phyloP scores from a whole-genome alignment of 257 asterid genomes.

The Solanum peruvianum region DNA sequence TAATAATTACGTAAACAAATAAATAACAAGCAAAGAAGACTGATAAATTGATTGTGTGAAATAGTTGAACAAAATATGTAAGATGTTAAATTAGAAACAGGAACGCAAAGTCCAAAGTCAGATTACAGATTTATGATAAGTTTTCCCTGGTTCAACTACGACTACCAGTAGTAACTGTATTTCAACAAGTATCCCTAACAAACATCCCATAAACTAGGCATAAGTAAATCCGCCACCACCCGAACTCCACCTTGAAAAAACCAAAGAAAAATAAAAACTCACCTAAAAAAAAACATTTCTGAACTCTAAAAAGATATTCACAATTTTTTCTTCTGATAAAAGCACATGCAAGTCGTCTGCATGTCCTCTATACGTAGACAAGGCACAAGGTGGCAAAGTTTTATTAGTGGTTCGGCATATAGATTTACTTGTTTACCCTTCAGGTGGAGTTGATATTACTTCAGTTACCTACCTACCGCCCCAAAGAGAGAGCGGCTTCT shows the following conservation, averaged over 20 bases:
- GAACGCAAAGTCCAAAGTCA: background rate
- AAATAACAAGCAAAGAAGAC: background rate
- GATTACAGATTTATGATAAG: background rate
- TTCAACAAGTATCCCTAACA: background rate
- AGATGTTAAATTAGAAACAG: background rate
- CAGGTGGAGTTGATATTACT: background rate
- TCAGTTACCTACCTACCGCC: slow-evolving; percentile 3
- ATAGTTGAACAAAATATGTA: background rate
- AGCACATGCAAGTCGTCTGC: background rate
- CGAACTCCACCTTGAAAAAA: background rate
- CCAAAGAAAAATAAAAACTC: background rate
- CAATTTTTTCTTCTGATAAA: background rate
- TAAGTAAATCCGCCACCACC: background rate
- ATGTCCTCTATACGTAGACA: background rate
- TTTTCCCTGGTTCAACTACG: background rate
- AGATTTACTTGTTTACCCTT: background rate
- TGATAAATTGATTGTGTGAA: background rate
- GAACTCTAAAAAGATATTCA: background rate
- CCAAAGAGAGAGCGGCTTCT: slow-evolving; percentile 56
- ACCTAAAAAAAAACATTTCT: background rate
- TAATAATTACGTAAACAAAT: background rate
- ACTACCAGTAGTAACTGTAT: background rate
- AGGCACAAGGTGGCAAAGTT: background rate
- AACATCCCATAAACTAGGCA: background rate
- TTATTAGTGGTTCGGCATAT: background rate